Base-by-base conservation (phyloP, 257 asterid genomes). In the Przewalskia tangutica region DNA sequence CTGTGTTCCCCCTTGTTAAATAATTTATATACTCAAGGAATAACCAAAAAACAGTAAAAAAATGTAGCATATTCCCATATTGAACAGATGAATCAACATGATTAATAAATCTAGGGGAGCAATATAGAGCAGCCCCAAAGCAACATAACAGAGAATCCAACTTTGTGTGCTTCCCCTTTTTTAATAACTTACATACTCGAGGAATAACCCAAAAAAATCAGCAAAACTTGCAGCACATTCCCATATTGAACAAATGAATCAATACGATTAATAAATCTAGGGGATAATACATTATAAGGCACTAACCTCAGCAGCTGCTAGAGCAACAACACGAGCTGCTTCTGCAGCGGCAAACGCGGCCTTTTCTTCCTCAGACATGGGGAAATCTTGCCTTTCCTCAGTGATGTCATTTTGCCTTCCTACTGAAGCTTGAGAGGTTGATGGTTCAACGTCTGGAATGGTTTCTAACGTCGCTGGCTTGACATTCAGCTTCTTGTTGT, bases 221-320 rank as follows among this genome's bases (percentile, higher is more conserved):
- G 23, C 23, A 48, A 23, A 50, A 73, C 42, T 2, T 73, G 60
- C 50, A 50, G 44, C 46, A 73, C 38, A 46, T 48, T 27, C 79
- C 60, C 44, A 73, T 8, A 73, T 13, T 50, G 79, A 73, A 48
- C 38, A 23, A 50, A 73, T 23, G 59, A 73, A 32, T 23, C 62
- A 23, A 32, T 16, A 73, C 23, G 10, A 7, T 50, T 27, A 50
- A 50, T 23, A 48, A 48, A 48, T 73, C 62, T 48, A 48, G 60
- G 79, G 44, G 13, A 23, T 36, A 13, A 48, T 13, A 73, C 44
- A 73, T 48, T 73, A 23, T 73, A 50, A 73, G 20, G 54, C 84
- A 84, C 96, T 83, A 88, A 96, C 99, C 98, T 96, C 91, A 34
- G 95, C 98, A 87, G 98, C 99, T 67, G 98, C 97, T 86, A 90